A percentile compares a stretch with the other conserved stretches of the same genome.
Conservation (phyloP, 352 stramenopile species). For the Phytophthora uliginosa region DNA sequence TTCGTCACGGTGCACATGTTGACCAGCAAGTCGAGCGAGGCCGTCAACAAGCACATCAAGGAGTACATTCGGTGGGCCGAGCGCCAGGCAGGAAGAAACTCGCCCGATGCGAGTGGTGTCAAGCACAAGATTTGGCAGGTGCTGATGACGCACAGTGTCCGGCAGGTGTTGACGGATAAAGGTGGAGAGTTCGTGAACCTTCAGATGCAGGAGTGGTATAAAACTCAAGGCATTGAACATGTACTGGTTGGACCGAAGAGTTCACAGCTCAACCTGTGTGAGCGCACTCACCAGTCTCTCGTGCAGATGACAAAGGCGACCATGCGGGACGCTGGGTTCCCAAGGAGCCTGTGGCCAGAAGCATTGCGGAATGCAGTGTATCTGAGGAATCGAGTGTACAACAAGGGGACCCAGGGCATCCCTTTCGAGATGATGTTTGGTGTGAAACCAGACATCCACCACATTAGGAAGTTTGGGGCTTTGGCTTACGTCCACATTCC, state of each 20-base stretch:
- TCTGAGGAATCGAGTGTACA: neutral
- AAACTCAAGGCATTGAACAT: neutral
- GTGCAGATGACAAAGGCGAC: neutral
- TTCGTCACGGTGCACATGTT: too few species aligned
- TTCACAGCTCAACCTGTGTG: slow-evolving; percentile 3
- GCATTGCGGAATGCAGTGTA: neutral
- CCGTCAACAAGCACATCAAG: too few species aligned
- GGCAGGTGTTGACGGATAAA: neutral
- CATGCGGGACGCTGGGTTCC: neutral
- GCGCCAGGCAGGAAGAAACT: too few species aligned
- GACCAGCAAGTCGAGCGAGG: too few species aligned
- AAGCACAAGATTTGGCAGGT: too few species aligned
- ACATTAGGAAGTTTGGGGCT: neutral
- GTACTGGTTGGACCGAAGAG: slow-evolving; percentile 1
- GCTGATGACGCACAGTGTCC: neutral
- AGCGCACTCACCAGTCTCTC: neutral
- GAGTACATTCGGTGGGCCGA: too few species aligned
- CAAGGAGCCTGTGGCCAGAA: neutral
- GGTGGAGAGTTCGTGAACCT: neutral
- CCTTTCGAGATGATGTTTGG: neutral
- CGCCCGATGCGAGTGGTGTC: too few species aligned
- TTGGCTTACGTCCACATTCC: neutral
- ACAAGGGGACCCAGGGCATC: neutral
- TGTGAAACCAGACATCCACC: neutral
- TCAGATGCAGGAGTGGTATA: neutral